Evolutionary conservation across 441 rosid species (phyloP), one percentile per base, ranked within the genome.

Genomic region (Brassica hybrid): DNA sequence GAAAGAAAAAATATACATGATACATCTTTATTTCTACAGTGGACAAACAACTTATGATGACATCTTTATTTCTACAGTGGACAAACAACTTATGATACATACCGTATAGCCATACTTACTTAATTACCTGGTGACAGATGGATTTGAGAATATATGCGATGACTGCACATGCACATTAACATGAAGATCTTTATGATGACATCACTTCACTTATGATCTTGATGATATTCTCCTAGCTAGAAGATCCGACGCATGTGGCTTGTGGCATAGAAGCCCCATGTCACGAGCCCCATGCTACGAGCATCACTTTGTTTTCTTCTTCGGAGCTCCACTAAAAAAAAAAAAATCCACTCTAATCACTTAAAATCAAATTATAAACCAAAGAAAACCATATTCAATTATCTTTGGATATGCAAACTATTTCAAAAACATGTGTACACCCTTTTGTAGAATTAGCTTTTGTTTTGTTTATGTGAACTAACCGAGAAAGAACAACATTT

Each of bases 181-280:
- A 77, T 66, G 76, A 71, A 58, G 63, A 76, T 54, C 60, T n/a
- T n/a, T n/a, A 57, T 64, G 66, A 77, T 77, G 76, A 57, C 61
- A 71, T 65, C 80, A 77, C 72, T 58, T 71, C 7, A 34, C 56
- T 78, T 21, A 73, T 79, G 81, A 67, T 78, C 36, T 25, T 78
- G 78, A 73, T 78, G 74, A 73, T 73, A 63, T 72, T 72, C 74
- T 79, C 61, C 43, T 79, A 69, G 73, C 43, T 79, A 69, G 73
- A 48, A 78, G 65, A 78, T 72, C 81, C 65, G 59, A 78, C 36
- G 74, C 81, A 78, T 78, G 81, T 78, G 73, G 70, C n/a, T 6
- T 72, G 65, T 78, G 43, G 70, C 69, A 60, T 67, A 68, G 74
- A 66, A n/a, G n/a, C n/a, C n/a, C n/a, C n/a, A n/a, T n/a, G n/a